Evolutionary conservation across 1,139 yeast genomes (phyloP), one percentile per base, ranked within the genome.

Genomic region (Blastobotrys indianensis): DNA sequence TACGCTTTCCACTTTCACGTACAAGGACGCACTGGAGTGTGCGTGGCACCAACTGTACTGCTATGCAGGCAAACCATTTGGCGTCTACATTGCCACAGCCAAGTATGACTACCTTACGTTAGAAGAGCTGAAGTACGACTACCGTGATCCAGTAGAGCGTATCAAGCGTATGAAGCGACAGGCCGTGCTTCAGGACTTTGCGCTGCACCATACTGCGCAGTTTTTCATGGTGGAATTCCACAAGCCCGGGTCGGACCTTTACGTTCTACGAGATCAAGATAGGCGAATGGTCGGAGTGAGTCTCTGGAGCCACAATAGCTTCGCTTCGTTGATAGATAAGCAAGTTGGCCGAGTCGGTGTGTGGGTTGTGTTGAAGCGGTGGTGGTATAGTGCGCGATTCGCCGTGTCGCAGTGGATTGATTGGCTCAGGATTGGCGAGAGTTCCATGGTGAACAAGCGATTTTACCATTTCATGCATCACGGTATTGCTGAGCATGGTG

Each of bases 41-140:
- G 41, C 41, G 4, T 38, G 41, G 34, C 11, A 13, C 11, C 17
- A 25, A 13, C 20, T 28, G 12, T 32, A 38, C 13, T 34, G 41
- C 20, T 38, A 15, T 10, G 10, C 4, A 5, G 34, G 13, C 8
- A 12, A 11, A 9, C 13, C n/a, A 4, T 15, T 15, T 4, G 38
- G 38, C 15, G 4, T 7, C 7, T 35, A 17, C 13, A 35, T 35
- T n/a, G 5, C 15, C 28, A 10, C 28, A 3, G n/a, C 28, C n/a
- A 12, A 16, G 25, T 35, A 35, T n/a, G 12, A 11, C 11, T 35
- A 16, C 28, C 12, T 16, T 3, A 10, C n/a, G n/a, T 4, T 35
- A n/a, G n/a, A 20, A 6, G 4, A 11, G 9, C 11, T 35, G 5
- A 35, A 35, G 15, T 8, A 15, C 29, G 10, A 4, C 6, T 16